These are phyloP conservation scores for Aureobasidium sp. DNA, from an alignment of 2,329 filamentous ascomycete genomes.

Conservation along the genomic window DNA sequence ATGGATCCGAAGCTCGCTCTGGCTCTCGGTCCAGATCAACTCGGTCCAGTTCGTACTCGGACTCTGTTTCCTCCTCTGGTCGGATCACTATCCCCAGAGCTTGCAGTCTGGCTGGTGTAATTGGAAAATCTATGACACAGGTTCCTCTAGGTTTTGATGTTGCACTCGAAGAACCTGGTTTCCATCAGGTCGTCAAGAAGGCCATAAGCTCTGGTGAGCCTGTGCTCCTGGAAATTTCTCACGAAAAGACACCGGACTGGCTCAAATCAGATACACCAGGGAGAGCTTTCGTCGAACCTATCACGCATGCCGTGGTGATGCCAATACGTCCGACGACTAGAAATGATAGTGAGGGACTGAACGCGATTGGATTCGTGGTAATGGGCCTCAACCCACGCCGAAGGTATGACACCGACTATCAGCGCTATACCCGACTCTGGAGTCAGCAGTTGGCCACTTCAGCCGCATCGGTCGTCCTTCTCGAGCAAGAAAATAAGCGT, in stretches of 20 bases:
- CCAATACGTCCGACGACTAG: slow-evolving; percentile 25
- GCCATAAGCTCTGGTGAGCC: slow-evolving; percentile 5
- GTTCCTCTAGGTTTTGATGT: neutral
- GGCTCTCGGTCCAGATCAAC: neutral
- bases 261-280: neutral
- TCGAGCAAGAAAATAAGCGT: slow-evolving; percentile 27
- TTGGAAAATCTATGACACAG: neutral
- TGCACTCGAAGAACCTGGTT: neutral
- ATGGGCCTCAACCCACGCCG: slow-evolving; percentile 26
- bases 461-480: slow-evolving; percentile 23
- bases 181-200: slow-evolving; percentile 1
- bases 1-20: neutral
- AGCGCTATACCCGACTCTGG: slow-evolving; percentile 24
- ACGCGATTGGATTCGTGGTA: slow-evolving; percentile 26
- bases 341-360: slow-evolving; percentile 14
- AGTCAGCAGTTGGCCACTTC: slow-evolving; percentile 25
- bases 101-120: slow-evolving; percentile 7
- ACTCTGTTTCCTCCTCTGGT: neutral
- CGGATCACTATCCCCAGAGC: slow-evolving; percentile 1
- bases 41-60: neutral
- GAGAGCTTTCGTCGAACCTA: slow-evolving; percentile 24
- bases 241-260: slow-evolving; percentile 1
- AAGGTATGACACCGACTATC: slow-evolving; percentile 27
- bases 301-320: slow-evolving; percentile 22
- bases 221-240: neutral